Evolutionary conservation across 2,329 filamentous ascomycete species (phyloP), one percentile per base, ranked within the genome.

Genomic region (Fusarium sp.): DNA sequence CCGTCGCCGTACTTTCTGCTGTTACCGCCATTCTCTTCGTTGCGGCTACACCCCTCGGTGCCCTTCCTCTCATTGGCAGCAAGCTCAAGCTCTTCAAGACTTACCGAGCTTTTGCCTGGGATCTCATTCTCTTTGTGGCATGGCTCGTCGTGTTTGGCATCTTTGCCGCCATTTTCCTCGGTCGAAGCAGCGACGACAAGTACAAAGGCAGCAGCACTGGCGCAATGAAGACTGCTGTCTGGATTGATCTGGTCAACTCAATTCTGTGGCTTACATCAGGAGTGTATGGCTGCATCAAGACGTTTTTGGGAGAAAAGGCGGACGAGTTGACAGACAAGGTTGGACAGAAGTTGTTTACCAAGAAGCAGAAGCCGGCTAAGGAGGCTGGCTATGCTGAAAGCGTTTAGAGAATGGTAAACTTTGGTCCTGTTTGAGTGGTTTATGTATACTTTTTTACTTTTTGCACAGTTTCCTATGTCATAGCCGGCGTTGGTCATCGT

Each of bases 101-200:
- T 6, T 81, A 84, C 43, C 81, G 81, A 5, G 77, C 82, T 7
- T 85, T 84, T 45, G 75, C 77, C 15, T 84, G 81, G 80, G 84
- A 85, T 49, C 62, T 81, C 21, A 63, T 76, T 11, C 78, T 85
- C 6, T 84, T 81, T 69, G 42, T 84, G 31, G 70, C 79, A 4
- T 94, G 91, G 88, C 81, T 92, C 64, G 85, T 88, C 15, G 83
- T 91, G 4, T 93, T 94, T 75, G 92, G 91, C 28, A 85, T 92
- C 62, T 94, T 94, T 70, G 92, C 89, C 15, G 87, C 84, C 63
- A 88, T 93, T 80, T 94, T 91, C 79, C 87, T 94, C 61, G 78
- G 84, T 34, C 84, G 87, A 50, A 79, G 88, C 65, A 84, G 84
- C 57, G 84, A 90, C 59, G 80, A 82, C 34, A 73, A 77, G 40